phyloP scores from a whole-genome alignment of 2,329 filamentous ascomycete genomes.

The Grosmannia huntii region DNA sequence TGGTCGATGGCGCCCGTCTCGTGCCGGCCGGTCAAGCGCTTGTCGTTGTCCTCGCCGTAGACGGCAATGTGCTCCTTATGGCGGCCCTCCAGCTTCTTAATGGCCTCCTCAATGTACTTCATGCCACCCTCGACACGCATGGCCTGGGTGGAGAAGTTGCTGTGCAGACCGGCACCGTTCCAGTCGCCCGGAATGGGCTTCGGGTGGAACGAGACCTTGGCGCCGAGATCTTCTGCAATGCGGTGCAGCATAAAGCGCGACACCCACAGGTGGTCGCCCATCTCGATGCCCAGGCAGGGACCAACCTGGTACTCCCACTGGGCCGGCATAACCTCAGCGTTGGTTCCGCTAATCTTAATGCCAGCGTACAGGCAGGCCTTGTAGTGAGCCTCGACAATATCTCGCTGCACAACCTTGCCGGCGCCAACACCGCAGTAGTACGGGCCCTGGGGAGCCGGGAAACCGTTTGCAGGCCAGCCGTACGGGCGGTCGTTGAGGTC shows the following conservation, averaged over 20 bases:
- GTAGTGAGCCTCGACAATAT: conserved; percentile 84
- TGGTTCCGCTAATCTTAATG: conserved; percentile 93
- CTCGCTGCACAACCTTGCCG: conserved; percentile 94
- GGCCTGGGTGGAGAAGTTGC: conserved; percentile 80
- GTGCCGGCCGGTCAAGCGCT: conserved; percentile 82
- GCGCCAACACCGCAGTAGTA: conserved; percentile 98
- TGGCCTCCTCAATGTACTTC: conserved; percentile 80
- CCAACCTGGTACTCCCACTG: conserved; percentile 16
- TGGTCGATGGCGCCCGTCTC: conserved; percentile 91
- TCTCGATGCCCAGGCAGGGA: conserved; percentile 14
- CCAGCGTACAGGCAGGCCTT: conserved; percentile 67
- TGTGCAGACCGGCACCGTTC: conserved; percentile 69
- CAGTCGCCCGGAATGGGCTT: conserved; percentile 92
- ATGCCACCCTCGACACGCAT: conserved; percentile 90
- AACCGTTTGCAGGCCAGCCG: conserved; percentile 80
- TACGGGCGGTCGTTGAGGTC: conserved; percentile 78
- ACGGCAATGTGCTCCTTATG: conserved; percentile 77
- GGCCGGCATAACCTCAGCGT: conserved; percentile 80
- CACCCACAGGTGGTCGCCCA: conserved; percentile 96
- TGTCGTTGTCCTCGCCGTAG: conserved; percentile 90
- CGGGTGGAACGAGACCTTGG: conserved; percentile 86
- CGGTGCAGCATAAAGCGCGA: conserved; percentile 66
- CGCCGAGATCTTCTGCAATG: conserved; percentile 91
- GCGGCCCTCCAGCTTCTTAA: conserved; percentile 70
- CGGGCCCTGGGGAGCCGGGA: conserved; percentile 82